Evolutionary conservation across 176 grass and related monocot genomes (phyloP).

Genomic region (Ensete ventricosum): DNA sequence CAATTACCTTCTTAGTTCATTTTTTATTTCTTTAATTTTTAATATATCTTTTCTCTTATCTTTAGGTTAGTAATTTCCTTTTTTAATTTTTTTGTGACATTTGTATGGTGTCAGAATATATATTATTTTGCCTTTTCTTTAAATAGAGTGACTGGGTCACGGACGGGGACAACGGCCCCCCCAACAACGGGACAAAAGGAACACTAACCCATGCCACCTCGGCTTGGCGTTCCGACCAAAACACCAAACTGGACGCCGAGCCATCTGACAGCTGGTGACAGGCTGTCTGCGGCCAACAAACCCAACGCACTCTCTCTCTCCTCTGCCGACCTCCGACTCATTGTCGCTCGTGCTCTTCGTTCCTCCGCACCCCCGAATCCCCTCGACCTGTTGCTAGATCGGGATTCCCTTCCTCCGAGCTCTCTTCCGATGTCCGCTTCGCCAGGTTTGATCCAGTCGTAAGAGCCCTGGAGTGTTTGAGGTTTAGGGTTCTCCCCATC

Average conservation of each 20-base stretch:
- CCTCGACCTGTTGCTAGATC: background rate
- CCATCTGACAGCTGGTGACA: slow-evolving; percentile 6
- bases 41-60: too few species aligned
- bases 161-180: background rate
- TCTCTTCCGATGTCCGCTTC: background rate
- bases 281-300: background rate
- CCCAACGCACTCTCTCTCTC: too few species aligned
- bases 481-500: background rate
- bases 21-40: too few species aligned
- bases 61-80: too few species aligned
- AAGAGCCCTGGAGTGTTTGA: background rate
- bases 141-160: background rate
- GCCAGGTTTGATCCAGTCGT: background rate
- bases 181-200: background rate
- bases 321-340: background rate
- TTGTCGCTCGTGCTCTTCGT: background rate
- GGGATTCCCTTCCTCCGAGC: background rate
- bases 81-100: too few species aligned
- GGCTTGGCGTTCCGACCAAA: background rate
- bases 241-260: background rate
- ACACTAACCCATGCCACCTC: background rate
- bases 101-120: too few species aligned
- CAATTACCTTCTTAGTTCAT: too few species aligned
- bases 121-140: too few species aligned
- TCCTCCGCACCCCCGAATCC: background rate